Base-by-base conservation (phyloP, 345 rosid genomes). In the Microcos paniculata region DNA sequence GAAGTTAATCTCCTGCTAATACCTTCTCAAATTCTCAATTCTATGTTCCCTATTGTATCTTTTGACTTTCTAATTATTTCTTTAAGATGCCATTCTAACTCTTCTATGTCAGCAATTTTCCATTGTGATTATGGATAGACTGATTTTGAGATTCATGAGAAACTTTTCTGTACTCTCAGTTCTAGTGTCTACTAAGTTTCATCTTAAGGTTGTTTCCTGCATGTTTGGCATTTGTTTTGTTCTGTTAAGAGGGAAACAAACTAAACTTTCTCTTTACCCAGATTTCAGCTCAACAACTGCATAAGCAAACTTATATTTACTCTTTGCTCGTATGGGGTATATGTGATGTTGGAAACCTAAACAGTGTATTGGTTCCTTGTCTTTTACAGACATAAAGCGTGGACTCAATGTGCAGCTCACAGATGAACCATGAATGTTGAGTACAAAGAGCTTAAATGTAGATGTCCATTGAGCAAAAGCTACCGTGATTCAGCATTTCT, bases 371-470 rank as follows among this genome's bases (percentile, higher is more conserved):
- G 77, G 24, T 73, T 33, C 7, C 62, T 62, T 72, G 63, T 77
- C 75, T 77, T 85, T 77, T 46, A 57, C 89, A 90, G 97, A 89
- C 77, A 80, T 85, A 82, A 93, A 86, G 77, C 88, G 76, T 75
- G 89, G 83, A 75, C 86, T 84, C 75, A 80, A 82, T 49, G 77
- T 86, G 81, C 92, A 87, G 87, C 88, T 85, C 35, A 79, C 69
- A 18, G 93, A 89, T 33, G 90, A 88, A 76, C 72, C 80, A 3
- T 88, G 82, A 90, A 66, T 35, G 31, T 46, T 8, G 67, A 61
- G 66, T 52, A 21, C 48, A 26, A 40, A 16, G 24, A 8, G 14
- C 56, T n/a, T 45, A 8, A 42, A 48, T 46, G 11, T 58, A 31
- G 56, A 59, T 7, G 19, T 16, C 56, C 18, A 18, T 19, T 26